Conservation (phyloP, 805 yeast species). For the Cyberlindnera xishuangbannaensis region DNA sequence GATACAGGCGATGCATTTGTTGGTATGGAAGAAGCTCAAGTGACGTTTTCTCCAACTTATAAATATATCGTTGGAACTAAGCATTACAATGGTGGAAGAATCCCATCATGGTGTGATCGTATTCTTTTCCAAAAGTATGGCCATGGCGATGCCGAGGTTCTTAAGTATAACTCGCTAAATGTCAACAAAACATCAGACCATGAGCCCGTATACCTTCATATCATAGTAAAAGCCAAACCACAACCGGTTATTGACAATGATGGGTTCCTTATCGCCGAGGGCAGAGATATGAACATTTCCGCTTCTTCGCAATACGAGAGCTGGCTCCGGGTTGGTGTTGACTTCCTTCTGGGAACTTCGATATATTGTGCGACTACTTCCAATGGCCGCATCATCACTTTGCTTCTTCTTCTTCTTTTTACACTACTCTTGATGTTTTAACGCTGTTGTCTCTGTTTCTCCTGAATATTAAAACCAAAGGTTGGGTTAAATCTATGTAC, state of each 20-base stretch:
- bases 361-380: conserved; percentile 3
- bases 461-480: too few species aligned
- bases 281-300: conserved; percentile 5
- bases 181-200: conserved; percentile 65
- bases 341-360: conserved; percentile 1
- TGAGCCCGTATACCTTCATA: conserved; percentile 59
- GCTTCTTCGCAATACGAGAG: conserved; percentile 3
- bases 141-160: conserved; percentile 23
- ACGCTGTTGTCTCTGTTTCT: too few species aligned
- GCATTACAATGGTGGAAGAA: conserved; percentile 51
- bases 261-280: conserved; percentile 1
- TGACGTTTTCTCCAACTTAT: conserved; percentile 74
- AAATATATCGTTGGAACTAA: conserved; percentile 49
- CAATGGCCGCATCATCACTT: conserved; percentile 3
- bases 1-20: conserved; percentile 41
- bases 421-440: too few species aligned
- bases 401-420: neutral
- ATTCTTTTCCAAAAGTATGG: conserved; percentile 51
- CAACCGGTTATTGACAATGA: conserved; percentile 1
- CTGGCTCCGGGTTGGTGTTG: conserved; percentile 2
- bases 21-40: conserved; percentile 62
- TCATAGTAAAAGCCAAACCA: conserved; percentile 20
- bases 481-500: too few species aligned
- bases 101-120: conserved; percentile 91
- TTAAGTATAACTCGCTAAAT: conserved; percentile 44